These are phyloP conservation scores for Xylaria scruposa DNA, from an alignment of 495 filamentous ascomycete species.

Conservation along the genomic window DNA sequence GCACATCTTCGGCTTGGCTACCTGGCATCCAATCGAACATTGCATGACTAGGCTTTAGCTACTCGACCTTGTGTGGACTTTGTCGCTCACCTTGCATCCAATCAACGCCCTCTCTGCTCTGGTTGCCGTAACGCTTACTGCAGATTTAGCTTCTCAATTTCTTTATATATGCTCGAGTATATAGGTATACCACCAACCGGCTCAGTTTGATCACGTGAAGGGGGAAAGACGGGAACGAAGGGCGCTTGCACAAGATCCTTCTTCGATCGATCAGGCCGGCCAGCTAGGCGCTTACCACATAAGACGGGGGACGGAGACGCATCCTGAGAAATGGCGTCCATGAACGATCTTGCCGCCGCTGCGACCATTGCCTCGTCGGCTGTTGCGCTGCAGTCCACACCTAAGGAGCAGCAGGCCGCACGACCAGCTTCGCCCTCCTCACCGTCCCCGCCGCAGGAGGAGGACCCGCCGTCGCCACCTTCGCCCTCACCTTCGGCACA, in stretches of 20 bases:
- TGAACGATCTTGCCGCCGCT: constrained; percentile 52
- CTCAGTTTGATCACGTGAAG: constrained; percentile 16
- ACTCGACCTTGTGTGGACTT: constrained; percentile 26
- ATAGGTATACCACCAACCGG: constrained; percentile 4
- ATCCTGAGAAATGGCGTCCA: constrained; percentile 47
- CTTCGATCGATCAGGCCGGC: background rate
- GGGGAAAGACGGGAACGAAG: background rate
- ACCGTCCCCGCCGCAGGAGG: constrained; percentile 19
- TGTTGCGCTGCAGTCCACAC: constrained; percentile 37
- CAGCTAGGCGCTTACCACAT: constrained; percentile 8
- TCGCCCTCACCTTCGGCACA: constrained; percentile 29
- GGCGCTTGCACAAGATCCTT: background rate
- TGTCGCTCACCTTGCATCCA: background rate
- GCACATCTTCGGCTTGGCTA: background rate
- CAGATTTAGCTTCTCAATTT: background rate
- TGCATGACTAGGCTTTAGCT: constrained; percentile 2
- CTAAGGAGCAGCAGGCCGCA: constrained; percentile 24
- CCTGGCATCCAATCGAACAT: constrained; percentile 33
- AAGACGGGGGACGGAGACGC: constrained; percentile 13
- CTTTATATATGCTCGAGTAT: background rate
- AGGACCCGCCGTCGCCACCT: constrained; percentile 15
- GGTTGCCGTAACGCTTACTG: background rate
- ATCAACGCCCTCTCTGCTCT: constrained; percentile 5
- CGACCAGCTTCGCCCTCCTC: constrained; percentile 19
- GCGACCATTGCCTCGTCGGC: constrained; percentile 48